A percentile compares a stretch with the other conserved stretches of the same genome.
Conservation (phyloP, 192 early-diverging fungal species). For the Coemansia sp. region DNA sequence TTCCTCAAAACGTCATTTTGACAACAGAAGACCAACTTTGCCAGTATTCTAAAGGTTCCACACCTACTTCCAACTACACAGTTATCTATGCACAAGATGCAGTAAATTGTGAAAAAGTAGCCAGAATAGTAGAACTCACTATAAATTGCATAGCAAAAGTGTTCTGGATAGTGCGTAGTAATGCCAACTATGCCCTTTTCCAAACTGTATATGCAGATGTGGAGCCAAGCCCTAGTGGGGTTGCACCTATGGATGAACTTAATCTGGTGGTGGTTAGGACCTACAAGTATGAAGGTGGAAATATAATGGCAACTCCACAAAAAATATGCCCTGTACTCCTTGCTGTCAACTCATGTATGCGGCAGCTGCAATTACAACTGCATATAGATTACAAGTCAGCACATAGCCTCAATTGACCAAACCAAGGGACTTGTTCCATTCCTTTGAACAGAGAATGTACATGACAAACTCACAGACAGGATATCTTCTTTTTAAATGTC, state of each 20-base stretch:
- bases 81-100: too few species aligned
- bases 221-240: neutral
- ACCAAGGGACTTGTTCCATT: neutral
- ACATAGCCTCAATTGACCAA: neutral
- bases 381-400: neutral
- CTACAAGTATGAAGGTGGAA: neutral
- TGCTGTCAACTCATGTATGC: neutral
- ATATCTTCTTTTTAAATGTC: too few species aligned
- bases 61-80: too few species aligned
- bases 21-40: too few species aligned
- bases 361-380: neutral
- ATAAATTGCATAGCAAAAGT: neutral
- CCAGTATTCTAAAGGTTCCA: too few species aligned
- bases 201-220: neutral
- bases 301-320: too few species aligned
- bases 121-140: neutral
- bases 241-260: neutral
- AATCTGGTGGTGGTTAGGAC: neutral
- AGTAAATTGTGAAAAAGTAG: neutral
- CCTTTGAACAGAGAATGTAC: too few species aligned
- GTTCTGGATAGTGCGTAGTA: neutral
- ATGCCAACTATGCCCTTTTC: neutral
- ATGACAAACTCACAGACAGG: neutral
- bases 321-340: too few species aligned
- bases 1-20: too few species aligned